Percentiles rank a stretch among this genome's conserved stretches.
These are phyloP conservation scores for Hymenoscyphus fraxineus DNA, from an alignment of 2,329 filamentous ascomycete genomes.

Conservation along the genomic window DNA sequence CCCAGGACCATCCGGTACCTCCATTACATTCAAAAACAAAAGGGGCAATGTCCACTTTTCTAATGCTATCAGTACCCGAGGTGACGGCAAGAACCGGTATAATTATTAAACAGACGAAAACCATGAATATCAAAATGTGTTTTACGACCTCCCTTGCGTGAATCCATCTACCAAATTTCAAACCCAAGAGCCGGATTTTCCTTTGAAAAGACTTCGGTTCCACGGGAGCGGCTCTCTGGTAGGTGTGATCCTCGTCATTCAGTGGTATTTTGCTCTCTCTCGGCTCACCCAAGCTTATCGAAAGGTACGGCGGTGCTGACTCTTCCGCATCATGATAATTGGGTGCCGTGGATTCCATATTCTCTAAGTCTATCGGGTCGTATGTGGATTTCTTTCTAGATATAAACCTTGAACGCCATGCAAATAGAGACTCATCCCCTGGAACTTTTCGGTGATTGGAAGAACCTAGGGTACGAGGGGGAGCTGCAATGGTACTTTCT, in stretches of 20 bases:
- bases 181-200: conserved; percentile 3
- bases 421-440: not conserved
- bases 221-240: not conserved
- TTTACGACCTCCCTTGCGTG: conserved; percentile 7
- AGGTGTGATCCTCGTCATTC: not conserved
- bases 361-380: not conserved
- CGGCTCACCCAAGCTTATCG: not conserved
- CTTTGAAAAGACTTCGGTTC: not conserved
- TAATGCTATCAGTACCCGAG: not conserved
- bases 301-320: not conserved
- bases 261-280: not conserved
- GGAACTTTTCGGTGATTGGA: not conserved
- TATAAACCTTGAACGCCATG: not conserved
- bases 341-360: not conserved
- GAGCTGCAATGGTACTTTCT: not conserved
- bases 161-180: conserved; percentile 13
- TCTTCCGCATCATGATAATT: not conserved
- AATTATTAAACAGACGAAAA: conserved; percentile 8
- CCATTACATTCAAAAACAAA: conserved; percentile 11
- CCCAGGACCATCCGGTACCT: conserved; percentile 9
- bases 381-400: not conserved
- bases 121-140: conserved; percentile 9
- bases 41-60: not conserved
- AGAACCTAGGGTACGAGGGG: not conserved
- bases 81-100: not conserved